These are phyloP conservation scores for Polyporus tsugae DNA, from an alignment of 1,284 basidiomycete genomes.

Conservation along the genomic window DNA sequence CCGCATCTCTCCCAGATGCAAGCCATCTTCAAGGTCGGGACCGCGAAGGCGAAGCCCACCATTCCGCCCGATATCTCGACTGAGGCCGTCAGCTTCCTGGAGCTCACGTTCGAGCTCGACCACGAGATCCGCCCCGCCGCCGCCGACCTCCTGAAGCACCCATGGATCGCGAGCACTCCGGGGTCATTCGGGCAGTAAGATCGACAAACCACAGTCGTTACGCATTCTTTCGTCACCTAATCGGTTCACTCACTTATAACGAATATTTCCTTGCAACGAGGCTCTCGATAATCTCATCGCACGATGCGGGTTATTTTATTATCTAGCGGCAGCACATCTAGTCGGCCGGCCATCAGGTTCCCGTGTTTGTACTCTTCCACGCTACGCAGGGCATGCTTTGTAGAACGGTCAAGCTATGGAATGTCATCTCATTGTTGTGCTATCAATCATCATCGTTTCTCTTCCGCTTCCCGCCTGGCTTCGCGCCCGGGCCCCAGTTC, in stretches of 20 bases:
- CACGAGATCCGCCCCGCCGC: constrained; percentile 87
- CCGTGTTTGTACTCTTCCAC: constrained; percentile 22
- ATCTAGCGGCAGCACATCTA: constrained; percentile 34
- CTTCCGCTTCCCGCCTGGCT: constrained; percentile 61
- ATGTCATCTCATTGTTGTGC: constrained; percentile 23
- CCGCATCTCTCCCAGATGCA: constrained; percentile 99
- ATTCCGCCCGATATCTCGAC: constrained; percentile 89
- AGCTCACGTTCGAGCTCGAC: constrained; percentile 86
- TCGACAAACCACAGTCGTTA: constrained; percentile 18
- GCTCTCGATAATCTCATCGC: constrained; percentile 8
- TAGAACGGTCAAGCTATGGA: constrained; percentile 32
- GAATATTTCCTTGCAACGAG: constrained; percentile 1
- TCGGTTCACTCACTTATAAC: constrained; percentile 9
- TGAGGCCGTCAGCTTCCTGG: constrained; percentile 87
- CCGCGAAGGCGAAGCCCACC: constrained; percentile 76
- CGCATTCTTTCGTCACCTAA: constrained; percentile 6
- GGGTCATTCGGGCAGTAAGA: constrained; percentile 29
- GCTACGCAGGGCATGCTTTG: constrained; percentile 28
- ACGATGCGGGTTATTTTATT: constrained; percentile 26
- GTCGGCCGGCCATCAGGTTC: constrained; percentile 19
- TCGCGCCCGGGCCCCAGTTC: constrained; percentile 92
- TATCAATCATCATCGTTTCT: constrained; percentile 46
- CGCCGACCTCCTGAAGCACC: constrained; percentile 75
- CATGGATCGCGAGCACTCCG: constrained; percentile 63
- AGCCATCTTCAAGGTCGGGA: constrained; percentile 96